These are phyloP conservation scores for Pisolithus sp. DNA, from an alignment of 768 basidiomycete species.

Conservation along the genomic window DNA sequence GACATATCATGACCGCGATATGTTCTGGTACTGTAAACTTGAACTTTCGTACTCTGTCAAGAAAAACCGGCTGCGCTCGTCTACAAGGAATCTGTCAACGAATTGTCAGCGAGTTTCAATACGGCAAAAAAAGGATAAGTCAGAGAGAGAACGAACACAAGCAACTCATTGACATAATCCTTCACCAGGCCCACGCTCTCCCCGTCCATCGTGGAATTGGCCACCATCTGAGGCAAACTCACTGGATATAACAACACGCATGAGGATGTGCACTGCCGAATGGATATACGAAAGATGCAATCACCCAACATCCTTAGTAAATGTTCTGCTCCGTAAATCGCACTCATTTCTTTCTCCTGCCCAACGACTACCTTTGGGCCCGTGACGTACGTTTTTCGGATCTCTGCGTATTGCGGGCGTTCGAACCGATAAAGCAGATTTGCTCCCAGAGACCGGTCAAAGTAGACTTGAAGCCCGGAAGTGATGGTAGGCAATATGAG, in stretches of 20 bases:
- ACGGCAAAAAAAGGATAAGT: not conserved
- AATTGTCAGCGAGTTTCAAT: not conserved
- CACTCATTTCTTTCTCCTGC: conserved; percentile 80
- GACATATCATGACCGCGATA: conserved; percentile 57
- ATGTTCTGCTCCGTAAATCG: conserved; percentile 93
- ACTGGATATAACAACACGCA: conserved; percentile 42
- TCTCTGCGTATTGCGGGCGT: conserved; percentile 83
- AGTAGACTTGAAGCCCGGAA: conserved; percentile 83
- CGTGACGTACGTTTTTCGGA: conserved; percentile 67
- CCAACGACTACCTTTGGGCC: conserved; percentile 61
- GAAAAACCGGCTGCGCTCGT: conserved; percentile 69
- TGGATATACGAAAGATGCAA: conserved; percentile 18
- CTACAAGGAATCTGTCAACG: conserved; percentile 63
- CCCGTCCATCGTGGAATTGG: conserved; percentile 81
- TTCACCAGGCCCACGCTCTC: conserved; percentile 78
- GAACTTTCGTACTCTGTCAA: conserved; percentile 74
- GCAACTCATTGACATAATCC: conserved; percentile 86
- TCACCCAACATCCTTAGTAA: conserved; percentile 84
- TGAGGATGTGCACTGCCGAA: conserved; percentile 5
- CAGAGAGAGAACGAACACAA: conserved; percentile 48
- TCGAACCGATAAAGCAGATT: conserved; percentile 94
- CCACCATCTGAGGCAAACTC: conserved; percentile 86
- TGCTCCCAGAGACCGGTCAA: conserved; percentile 84
- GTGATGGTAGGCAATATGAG: conserved; percentile 74
- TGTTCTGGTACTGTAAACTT: conserved; percentile 72